Percentiles rank a stretch among this genome's conserved stretches.
phyloP scores from a whole-genome alignment of 108 stramenopile genomes.

The Cylindrotheca closterium region DNA sequence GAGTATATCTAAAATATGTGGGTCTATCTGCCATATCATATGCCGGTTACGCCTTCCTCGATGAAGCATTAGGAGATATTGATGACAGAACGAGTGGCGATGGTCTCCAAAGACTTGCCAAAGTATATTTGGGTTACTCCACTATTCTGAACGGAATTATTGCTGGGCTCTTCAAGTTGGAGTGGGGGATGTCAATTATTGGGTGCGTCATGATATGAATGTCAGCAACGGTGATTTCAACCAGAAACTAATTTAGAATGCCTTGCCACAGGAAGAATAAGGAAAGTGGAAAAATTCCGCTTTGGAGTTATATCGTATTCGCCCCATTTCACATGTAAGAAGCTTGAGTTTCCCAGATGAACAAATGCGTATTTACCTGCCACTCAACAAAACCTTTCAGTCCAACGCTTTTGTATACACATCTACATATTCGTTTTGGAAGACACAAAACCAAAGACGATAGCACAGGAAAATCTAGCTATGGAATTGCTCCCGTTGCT shows the following conservation, averaged over 20 bases:
- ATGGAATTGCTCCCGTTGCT: constrained; percentile 69
- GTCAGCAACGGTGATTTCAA: too few species aligned
- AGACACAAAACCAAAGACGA: constrained; percentile 37
- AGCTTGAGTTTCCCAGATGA: too few species aligned
- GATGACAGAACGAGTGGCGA: constrained; percentile 11
- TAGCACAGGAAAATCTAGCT: constrained; percentile 30
- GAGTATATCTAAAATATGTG: constrained; percentile 88
- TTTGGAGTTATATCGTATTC: constrained; percentile 77
- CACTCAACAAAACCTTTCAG: too few species aligned
- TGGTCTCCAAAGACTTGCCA: constrained; percentile 38
- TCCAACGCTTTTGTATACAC: constrained; percentile 76
- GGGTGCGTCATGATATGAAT: too few species aligned
- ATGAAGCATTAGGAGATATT: constrained; percentile 10
- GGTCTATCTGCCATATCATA: constrained; percentile 75
- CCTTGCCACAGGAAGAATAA: constrained; percentile 55
- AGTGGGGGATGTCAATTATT: constrained; percentile 69
- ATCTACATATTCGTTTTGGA: constrained; percentile 52
- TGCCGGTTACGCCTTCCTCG: constrained; percentile 60
- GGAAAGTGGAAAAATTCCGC: constrained; percentile 64
- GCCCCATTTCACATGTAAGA: constrained; percentile 55
- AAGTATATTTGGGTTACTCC: constrained; percentile 66
- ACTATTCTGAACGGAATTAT: constrained; percentile 73
- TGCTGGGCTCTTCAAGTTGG: constrained; percentile 77
- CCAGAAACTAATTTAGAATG: neutral
- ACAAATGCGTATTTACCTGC: neutral